Percentiles rank a stretch among this genome's conserved stretches.
phyloP scores from a whole-genome alignment of 2,329 filamentous ascomycete genomes.

The Berkeleyomyces rouxiae region DNA sequence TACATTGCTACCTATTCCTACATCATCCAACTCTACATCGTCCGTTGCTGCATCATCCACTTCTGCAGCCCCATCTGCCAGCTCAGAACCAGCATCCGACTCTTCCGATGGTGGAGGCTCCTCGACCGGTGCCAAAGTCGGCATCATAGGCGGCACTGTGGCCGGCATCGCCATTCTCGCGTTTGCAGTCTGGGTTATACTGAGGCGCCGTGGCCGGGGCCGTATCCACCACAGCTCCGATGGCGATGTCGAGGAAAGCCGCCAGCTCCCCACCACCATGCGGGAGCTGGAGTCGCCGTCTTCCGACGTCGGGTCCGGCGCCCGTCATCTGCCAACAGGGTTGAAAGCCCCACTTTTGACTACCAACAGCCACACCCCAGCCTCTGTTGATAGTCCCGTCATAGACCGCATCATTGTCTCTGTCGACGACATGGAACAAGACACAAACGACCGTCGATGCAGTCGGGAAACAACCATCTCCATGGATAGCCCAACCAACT shows the following conservation, averaged over 20 bases:
- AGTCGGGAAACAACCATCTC: neutral
- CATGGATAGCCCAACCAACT: neutral
- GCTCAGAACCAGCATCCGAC: neutral
- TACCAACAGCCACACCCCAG: neutral
- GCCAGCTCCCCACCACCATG: neutral
- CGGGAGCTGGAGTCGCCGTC: neutral
- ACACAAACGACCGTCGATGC: neutral
- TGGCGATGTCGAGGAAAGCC: slow-evolving; percentile 2
- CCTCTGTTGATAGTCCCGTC: neutral
- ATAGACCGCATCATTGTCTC: neutral
- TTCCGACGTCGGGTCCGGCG: neutral
- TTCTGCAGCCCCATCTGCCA: neutral
- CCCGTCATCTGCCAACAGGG: neutral
- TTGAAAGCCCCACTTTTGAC: neutral
- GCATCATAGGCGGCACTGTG: slow-evolving; percentile 29
- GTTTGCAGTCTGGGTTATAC: slow-evolving; percentile 26
- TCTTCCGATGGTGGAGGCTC: neutral
- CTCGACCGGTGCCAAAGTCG: slow-evolving; percentile 28
- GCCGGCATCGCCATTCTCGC: slow-evolving; percentile 25
- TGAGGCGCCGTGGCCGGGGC: slow-evolving; percentile 25
- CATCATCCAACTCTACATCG: neutral
- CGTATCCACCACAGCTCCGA: slow-evolving; percentile 16
- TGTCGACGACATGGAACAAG: neutral
- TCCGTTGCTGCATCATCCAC: neutral
- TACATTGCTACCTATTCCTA: neutral